A percentile compares a stretch with the other conserved stretches of the same genome.
Evolutionary conservation across 495 filamentous ascomycete species (phyloP).

Genomic region (Podospora bellae-mahoneyi): DNA sequence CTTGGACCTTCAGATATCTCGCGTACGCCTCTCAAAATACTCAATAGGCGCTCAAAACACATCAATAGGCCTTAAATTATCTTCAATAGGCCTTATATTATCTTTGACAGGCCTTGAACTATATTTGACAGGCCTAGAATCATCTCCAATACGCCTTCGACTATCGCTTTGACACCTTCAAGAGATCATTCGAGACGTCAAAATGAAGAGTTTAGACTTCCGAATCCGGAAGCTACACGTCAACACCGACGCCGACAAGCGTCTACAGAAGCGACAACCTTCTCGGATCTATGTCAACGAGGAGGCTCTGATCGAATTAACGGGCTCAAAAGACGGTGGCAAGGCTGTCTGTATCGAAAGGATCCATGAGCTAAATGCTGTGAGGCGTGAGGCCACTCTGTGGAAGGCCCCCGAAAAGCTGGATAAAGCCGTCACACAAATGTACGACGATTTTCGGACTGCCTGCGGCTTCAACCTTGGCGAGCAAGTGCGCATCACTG

Average conservation of each 20-base stretch:
- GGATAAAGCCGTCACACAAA: conserved; percentile 60
- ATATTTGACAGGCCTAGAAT: not conserved
- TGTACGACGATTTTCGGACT: conserved; percentile 62
- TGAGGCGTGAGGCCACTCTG: conserved; percentile 55
- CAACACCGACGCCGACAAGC: conserved; percentile 39
- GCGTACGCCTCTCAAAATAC: not conserved
- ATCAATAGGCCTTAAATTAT: too few species aligned
- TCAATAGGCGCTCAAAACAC: not conserved
- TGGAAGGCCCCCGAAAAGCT: conserved; percentile 64
- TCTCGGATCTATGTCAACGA: conserved; percentile 63
- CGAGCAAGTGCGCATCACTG: conserved; percentile 55
- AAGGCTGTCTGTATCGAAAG: conserved; percentile 54
- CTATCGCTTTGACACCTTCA: not conserved
- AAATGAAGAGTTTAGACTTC: conserved; percentile 42
- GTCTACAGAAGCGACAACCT: conserved; percentile 43
- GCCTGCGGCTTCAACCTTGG: conserved; percentile 62
- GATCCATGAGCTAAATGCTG: conserved; percentile 23
- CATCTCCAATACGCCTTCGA: not conserved
- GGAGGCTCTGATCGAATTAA: conserved; percentile 57
- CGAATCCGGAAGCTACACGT: conserved; percentile 46
- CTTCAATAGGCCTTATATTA: too few species aligned
- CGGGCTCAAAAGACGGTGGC: conserved; percentile 52
- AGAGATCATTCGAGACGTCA: conserved; percentile 4
- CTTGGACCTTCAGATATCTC: not conserved
- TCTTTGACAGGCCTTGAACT: too few species aligned